Evolutionary conservation across 75 land plant genomes (phyloP), one percentile per base, ranked within the genome.

Genomic region (Ceratopteris richardii): DNA sequence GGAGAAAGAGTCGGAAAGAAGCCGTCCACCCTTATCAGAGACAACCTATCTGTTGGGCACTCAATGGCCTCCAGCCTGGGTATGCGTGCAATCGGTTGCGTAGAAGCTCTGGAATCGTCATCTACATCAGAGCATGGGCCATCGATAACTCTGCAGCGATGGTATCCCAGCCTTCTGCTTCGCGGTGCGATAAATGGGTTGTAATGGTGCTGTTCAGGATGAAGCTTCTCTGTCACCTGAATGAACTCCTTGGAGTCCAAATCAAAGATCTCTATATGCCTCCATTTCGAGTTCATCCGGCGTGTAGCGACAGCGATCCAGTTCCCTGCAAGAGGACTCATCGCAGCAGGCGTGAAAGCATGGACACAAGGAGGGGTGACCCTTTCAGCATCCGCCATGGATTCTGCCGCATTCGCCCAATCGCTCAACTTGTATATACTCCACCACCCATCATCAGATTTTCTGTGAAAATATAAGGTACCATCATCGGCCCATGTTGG

Each of bases 391-490:
- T 51, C 31, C 20, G 31, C 57, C 19, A 51, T 33, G 7, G 19
- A 5, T 7, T 72, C 65, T 28, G 57, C 23, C n/a, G n/a, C n/a
- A n/a, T 70, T 50, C 29, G 31, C 64, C 44, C 68, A 39, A 16
- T 79, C 30, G 44, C 75, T 63, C 19, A 62, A 52, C n/a, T 76
- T 60, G 66, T 60, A 88, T 61, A 88, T 64, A 75, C 94, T 80
- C 94, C 94, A 88, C 94, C 85, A 79, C 1, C 86, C 87, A 51
- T 88, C 89, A n/a, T 79, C 86, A 20, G 72, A 67, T 39, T 59
- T 62, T 18, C 83, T 77, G 58, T 88, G 88, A 56, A 85, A 88
- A 71, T 66, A 88, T 23, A 88, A 18, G 0, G 64, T 63, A 14
- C 66, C 64, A 20, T 88, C 86, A 47, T 82, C 80, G 13, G 69